phyloP scores from a whole-genome alignment of 2,329 filamentous ascomycete genomes.

The Colletotrichum sp. region DNA sequence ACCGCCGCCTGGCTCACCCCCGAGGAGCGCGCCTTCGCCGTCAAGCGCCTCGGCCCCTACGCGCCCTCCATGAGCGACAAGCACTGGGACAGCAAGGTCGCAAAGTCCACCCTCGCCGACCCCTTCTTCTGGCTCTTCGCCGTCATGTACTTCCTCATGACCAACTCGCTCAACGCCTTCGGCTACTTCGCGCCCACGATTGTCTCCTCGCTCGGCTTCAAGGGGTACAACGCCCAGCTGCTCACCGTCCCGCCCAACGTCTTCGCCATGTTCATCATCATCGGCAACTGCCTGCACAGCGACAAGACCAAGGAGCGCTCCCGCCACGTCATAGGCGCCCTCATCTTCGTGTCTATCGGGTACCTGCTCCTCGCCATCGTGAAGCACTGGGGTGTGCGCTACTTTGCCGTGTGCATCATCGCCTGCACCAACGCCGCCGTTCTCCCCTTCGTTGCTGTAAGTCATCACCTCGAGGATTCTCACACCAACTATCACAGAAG shows the following conservation, averaged over 20 bases:
- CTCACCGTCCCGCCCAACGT: conserved; percentile 42
- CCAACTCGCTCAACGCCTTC: conserved; percentile 38
- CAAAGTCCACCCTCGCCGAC: conserved; percentile 34
- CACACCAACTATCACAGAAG: background rate
- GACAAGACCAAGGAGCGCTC: conserved; percentile 35
- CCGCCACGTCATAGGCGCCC: conserved; percentile 32
- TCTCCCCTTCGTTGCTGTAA: conserved; percentile 35
- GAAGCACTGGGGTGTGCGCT: conserved; percentile 31
- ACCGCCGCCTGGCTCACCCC: conserved; percentile 35
- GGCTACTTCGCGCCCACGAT: conserved; percentile 41
- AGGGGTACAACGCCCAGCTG: conserved; percentile 35
- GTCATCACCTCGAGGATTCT: background rate
- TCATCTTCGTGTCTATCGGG: conserved; percentile 31
- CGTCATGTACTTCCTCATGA: conserved; percentile 34
- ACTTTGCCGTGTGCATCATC: conserved; percentile 35
- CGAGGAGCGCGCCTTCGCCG: conserved; percentile 36
- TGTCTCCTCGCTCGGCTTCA: conserved; percentile 37
- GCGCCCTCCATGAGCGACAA: conserved; percentile 38
- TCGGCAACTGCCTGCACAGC: conserved; percentile 35
- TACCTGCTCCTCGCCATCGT: conserved; percentile 35
- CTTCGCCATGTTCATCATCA: conserved; percentile 36
- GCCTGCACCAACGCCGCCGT: conserved; percentile 38
- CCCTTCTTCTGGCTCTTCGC: conserved; percentile 39
- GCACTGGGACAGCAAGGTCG: conserved; percentile 36
- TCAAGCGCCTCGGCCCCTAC: conserved; percentile 38